Evolutionary conservation across 2,329 filamentous ascomycete genomes (phyloP).

Genomic region (Alternaria brassicicola): DNA sequence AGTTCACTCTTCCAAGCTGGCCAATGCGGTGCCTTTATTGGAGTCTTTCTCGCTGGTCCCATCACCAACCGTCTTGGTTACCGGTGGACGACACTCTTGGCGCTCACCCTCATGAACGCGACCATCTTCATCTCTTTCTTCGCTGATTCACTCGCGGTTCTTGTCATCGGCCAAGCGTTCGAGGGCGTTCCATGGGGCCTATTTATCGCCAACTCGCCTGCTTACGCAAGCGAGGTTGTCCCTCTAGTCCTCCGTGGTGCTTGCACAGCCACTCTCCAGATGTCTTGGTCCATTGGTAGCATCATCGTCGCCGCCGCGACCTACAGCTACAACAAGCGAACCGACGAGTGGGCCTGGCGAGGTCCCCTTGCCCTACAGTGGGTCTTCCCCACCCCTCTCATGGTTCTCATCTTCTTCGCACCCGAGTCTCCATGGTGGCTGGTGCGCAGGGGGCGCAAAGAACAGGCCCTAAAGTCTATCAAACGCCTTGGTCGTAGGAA

Average conservation of each 20-base stretch:
- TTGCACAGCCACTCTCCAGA: constrained; percentile 66
- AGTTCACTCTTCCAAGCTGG: constrained; percentile 62
- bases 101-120: constrained; percentile 61
- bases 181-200: constrained; percentile 69
- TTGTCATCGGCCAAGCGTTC: constrained; percentile 62
- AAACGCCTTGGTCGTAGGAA: constrained; percentile 55
- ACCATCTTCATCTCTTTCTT: constrained; percentile 67
- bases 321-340: constrained; percentile 56
- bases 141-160: constrained; percentile 53
- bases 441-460: constrained; percentile 51
- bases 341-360: constrained; percentile 32
- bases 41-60: constrained; percentile 64
- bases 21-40: constrained; percentile 64
- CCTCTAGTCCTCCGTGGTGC: constrained; percentile 63
- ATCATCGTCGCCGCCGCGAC: constrained; percentile 66
- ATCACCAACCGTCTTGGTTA: constrained; percentile 64
- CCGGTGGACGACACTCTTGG: constrained; percentile 61
- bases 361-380: constrained; percentile 47
- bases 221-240: constrained; percentile 66
- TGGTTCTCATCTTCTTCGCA: constrained; percentile 53
- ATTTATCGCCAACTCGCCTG: constrained; percentile 67
- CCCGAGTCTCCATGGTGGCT: constrained; percentile 49
- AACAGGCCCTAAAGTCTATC: constrained; percentile 54
- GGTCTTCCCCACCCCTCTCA: constrained; percentile 51
- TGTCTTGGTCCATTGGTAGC: constrained; percentile 67